Percentiles rank a stretch among this genome's conserved stretches.
These are phyloP conservation scores for Pharnaceum exiguum DNA, from an alignment of 148 eudicot genomes.

Conservation along the genomic window DNA sequence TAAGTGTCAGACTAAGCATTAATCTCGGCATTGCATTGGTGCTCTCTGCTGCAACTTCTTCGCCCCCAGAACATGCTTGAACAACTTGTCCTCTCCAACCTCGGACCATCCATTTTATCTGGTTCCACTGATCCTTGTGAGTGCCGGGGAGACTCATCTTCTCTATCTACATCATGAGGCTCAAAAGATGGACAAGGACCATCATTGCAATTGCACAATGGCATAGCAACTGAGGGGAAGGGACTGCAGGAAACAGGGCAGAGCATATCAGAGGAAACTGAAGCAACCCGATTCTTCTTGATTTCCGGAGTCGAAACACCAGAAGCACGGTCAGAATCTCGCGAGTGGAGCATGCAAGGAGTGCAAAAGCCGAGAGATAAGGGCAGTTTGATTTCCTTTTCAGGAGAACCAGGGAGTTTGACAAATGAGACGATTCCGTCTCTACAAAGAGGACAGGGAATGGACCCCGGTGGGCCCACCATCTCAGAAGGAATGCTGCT, in stretches of 20 bases:
- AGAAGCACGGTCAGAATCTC: constrained; percentile 47
- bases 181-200: constrained; percentile 81
- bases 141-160: constrained; percentile 52
- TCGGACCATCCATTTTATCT: constrained; percentile 53
- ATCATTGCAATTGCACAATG: constrained; percentile 77
- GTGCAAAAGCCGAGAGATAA: constrained; percentile 75
- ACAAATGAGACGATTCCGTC: constrained; percentile 61
- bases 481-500: constrained; percentile 57
- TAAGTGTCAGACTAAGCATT: constrained; percentile 32
- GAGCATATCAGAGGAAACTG: constrained; percentile 74
- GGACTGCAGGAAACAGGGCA: constrained; percentile 95
- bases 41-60: constrained; percentile 89
- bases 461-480: constrained; percentile 77
- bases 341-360: constrained; percentile 84
- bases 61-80: constrained; percentile 90
- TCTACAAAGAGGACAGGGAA: constrained; percentile 92
- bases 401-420: constrained; percentile 60
- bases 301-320: constrained; percentile 43
- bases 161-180: constrained; percentile 42
- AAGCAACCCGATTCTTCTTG: constrained; percentile 59
- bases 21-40: constrained; percentile 87
- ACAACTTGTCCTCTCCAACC: constrained; percentile 74
- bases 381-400: constrained; percentile 58
- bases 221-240: constrained; percentile 72
- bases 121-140: constrained; percentile 46